A percentile compares a stretch with the other conserved stretches of the same genome.
These are phyloP conservation scores for Phytopythium vexans DNA, from an alignment of 352 stramenopile genomes.

Conservation along the genomic window DNA sequence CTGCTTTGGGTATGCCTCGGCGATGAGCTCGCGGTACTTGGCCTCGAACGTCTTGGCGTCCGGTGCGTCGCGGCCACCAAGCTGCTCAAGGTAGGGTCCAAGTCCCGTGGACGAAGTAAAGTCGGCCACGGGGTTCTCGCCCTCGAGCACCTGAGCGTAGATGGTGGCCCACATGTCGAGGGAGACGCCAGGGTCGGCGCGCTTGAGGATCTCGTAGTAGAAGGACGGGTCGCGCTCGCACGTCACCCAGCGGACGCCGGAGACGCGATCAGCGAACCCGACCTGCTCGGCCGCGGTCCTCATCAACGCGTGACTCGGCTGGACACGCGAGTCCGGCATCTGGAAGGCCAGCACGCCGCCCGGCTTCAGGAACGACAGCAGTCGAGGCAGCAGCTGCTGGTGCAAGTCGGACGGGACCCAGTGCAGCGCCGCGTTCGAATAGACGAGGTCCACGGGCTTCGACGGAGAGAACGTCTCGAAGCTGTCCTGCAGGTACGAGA, in stretches of 20 bases:
- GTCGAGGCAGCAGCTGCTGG: constrained; percentile 31
- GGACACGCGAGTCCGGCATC: constrained; percentile 59
- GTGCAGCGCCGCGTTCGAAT: constrained; percentile 67
- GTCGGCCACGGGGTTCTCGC: constrained; percentile 64
- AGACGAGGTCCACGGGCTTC: constrained; percentile 60
- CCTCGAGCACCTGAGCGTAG: constrained; percentile 60
- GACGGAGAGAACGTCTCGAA: constrained; percentile 51
- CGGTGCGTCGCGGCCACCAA: constrained; percentile 25
- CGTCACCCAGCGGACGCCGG: constrained; percentile 65
- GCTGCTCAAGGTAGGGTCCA: constrained; percentile 52
- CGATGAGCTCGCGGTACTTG: constrained; percentile 59
- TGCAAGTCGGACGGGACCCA: constrained; percentile 60
- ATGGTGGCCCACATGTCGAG: constrained; percentile 68
- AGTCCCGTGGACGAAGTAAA: constrained; percentile 63
- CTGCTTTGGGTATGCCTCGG: constrained; percentile 55
- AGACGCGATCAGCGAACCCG: constrained; percentile 30
- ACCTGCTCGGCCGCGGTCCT: constrained; percentile 39
- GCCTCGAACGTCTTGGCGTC: constrained; percentile 30
- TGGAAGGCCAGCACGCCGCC: constrained; percentile 70
- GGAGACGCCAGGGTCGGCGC: constrained; percentile 9
- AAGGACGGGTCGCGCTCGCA: constrained; percentile 56
- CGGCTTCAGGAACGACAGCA: constrained; percentile 63
- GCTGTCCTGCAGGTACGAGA: constrained; percentile 48
- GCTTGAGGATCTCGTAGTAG: constrained; percentile 71
- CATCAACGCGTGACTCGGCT: constrained; percentile 68